Evolutionary conservation across 441 rosid species (phyloP), one percentile per base, ranked within the genome.

Genomic region (Capsella rubella): DNA sequence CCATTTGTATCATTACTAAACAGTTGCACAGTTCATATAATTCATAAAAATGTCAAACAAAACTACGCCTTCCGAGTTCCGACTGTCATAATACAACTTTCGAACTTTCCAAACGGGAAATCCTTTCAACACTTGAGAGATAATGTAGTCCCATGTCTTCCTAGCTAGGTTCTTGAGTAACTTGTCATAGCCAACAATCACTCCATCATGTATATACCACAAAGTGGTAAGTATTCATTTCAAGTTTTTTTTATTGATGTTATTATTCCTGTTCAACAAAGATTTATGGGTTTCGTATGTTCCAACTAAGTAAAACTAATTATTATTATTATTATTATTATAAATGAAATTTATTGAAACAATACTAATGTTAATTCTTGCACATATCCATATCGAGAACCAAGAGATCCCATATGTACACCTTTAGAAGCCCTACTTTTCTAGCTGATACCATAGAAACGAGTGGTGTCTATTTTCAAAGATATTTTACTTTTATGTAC

Each of bases 341-440:
- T 6, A 7, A 16, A 4, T 50, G 3, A 42, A 25, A 8, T 12
- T 4, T 18, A 60, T 16, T 58, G n/a, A 39, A 10, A 39, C 12
- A 37, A 9, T 39, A 39, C 42, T 37, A 39, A 39, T 10, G 4
- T 32, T 39, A 0, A 2, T 34, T 34, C 2, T 16, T 46, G 7
- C 7, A 47, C 31, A 50, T 13, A 31, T 64, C 55, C 4, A 64
- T 18, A 64, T 32, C 45, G 16, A 47, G 43, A 64, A 64, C 43
- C 60, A 71, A 61, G 42, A 50, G 42, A 50, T 50, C 55, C 55
- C 18, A 21, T 21, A 21, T 14, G 21, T 53, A 40, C 55, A 53
- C 63, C 47, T 42, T 43, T 25, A 18, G 43, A 32, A 43, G 25
- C 27, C 4, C n/a, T 56, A 69, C 35, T 45, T 31, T 68, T 29